Conservation (phyloP, 176 grass and related monocot species). For the Bromus sterilis region DNA sequence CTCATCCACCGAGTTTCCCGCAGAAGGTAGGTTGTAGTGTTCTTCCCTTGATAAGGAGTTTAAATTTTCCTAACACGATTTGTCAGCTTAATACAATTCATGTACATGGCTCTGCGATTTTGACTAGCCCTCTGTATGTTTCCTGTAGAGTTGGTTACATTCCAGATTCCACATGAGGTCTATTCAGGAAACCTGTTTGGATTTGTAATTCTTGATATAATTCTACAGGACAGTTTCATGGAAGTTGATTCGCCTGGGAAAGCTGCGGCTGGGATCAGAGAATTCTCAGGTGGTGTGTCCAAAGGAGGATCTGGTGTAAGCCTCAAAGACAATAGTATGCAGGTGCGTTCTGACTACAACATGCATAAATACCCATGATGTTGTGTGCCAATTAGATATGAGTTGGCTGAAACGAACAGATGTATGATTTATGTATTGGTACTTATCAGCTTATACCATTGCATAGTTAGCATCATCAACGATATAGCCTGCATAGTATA, state of each 20-base stretch:
- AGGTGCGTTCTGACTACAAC: constrained; percentile 25
- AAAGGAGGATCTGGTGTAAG: constrained; percentile 26
- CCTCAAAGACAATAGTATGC: background rate
- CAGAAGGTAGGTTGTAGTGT: constrained; percentile 23
- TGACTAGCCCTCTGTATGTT: background rate
- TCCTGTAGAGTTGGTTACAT: constrained; percentile 4
- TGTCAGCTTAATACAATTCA: background rate
- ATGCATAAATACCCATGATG: background rate
- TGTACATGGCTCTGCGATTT: background rate
- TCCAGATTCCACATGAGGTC: background rate
- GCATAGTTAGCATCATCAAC: background rate
- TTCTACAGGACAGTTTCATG: constrained; percentile 42
- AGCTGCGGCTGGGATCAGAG: constrained; percentile 19
- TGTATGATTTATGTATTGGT: background rate
- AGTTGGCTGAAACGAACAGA: background rate
- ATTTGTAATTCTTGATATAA: background rate
- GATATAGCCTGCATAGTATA: background rate
- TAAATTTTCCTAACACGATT: background rate
- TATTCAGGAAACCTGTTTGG: background rate
- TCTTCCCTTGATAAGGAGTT: background rate
- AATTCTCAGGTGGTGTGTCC: background rate
- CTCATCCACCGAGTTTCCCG: background rate
- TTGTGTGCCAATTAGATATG: background rate
- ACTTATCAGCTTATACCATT: constrained; percentile 10
- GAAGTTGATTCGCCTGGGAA: constrained; percentile 39